Evolutionary conservation across 768 basidiomycete species (phyloP).

Genomic region (Tylopilus plumbeoviolaceoides): DNA sequence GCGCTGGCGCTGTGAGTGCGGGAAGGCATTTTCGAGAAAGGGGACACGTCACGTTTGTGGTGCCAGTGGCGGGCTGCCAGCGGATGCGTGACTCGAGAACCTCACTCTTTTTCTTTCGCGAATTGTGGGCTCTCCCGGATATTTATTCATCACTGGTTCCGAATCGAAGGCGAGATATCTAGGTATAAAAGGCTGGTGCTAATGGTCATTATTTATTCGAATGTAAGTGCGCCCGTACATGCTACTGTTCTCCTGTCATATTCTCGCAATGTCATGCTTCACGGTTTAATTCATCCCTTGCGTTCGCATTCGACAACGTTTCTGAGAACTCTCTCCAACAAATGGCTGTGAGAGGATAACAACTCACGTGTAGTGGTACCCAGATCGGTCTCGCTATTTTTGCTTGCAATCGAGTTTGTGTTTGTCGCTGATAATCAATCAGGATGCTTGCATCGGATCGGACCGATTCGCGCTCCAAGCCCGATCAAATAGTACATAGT

Average conservation of each 20-base stretch:
- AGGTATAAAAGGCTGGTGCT: too few species aligned
- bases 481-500: too few species aligned
- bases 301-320: too few species aligned
- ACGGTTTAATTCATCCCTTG: background rate
- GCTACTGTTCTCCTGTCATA: background rate
- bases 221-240: background rate
- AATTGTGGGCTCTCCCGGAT: background rate
- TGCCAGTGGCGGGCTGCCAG: background rate
- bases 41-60: conserved; percentile 13
- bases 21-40: conserved; percentile 16
- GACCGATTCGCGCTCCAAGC: too few species aligned
- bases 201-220: background rate
- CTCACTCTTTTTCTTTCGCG: background rate
- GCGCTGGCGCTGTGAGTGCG: conserved; percentile 17
- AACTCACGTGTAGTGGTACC: background rate
- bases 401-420: too few species aligned
- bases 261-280: background rate
- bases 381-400: background rate
- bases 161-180: background rate
- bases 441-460: too few species aligned
- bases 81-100: background rate
- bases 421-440: too few species aligned
- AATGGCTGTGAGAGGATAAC: too few species aligned
- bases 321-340: too few species aligned
- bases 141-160: background rate